phyloP scores from a whole-genome alignment of 2,329 filamentous ascomycete genomes.

The Dissoconium aciculare region DNA sequence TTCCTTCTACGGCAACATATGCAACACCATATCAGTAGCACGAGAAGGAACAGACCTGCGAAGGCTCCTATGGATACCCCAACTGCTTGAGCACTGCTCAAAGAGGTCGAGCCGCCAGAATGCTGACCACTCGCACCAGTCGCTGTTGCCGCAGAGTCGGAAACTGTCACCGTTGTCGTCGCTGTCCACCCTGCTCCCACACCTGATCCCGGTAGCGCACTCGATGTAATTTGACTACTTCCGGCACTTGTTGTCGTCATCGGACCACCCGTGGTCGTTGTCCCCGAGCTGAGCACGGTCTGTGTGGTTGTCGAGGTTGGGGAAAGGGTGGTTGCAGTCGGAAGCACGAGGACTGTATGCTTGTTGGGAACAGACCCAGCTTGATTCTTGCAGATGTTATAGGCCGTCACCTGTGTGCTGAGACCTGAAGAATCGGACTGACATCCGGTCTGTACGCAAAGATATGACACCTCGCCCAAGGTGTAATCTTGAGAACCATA shows the following conservation, averaged over 20 bases:
- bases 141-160: background rate
- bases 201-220: no score
- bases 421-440: background rate
- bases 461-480: constrained; percentile 21
- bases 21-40: background rate
- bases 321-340: constrained; percentile 1
- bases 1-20: constrained; percentile 9
- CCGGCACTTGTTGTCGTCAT: no score
- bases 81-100: constrained; percentile 21
- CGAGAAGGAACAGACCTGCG: constrained; percentile 7
- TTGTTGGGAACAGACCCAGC: no score
- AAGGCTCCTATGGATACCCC: constrained; percentile 22
- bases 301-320: constrained; percentile 7
- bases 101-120: constrained; percentile 6
- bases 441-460: constrained; percentile 11
- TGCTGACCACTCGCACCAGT: background rate
- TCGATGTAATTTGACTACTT: no score
- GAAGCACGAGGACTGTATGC: constrained; percentile 12
- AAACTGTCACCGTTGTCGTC: constrained; percentile 3
- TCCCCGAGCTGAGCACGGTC: background rate
- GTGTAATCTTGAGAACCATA: constrained; percentile 21
- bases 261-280: no score
- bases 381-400: constrained; percentile 17
- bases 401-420: constrained; percentile 7
- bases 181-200: constrained; percentile 2